phyloP scores from a whole-genome alignment of 768 basidiomycete species.

The Mrakia frigida region DNA sequence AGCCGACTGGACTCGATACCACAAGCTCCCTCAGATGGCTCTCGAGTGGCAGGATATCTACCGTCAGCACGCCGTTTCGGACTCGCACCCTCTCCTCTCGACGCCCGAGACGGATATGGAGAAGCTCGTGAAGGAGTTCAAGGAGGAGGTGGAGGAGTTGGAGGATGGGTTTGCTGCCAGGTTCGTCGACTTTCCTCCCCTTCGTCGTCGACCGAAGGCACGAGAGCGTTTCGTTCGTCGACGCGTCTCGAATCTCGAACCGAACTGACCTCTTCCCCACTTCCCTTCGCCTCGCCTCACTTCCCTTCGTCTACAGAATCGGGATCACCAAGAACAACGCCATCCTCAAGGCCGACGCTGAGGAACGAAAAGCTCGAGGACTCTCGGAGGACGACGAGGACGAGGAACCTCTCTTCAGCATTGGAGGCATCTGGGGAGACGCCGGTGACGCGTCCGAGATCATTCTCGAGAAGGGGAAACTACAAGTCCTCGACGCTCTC shows the following conservation, averaged over 20 bases:
- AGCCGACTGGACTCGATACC: slow-evolving; percentile 37
- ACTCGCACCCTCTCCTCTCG: slow-evolving; percentile 5
- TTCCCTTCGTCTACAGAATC: too few species aligned
- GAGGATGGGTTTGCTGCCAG: slow-evolving; percentile 37
- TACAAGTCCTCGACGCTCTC: slow-evolving; percentile 41
- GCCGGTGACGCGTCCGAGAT: slow-evolving; percentile 21
- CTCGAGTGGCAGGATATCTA: slow-evolving; percentile 11
- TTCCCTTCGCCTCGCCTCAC: not conserved
- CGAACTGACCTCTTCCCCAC: not conserved
- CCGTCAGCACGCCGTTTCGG: slow-evolving; percentile 30
- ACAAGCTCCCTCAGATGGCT: slow-evolving; percentile 28
- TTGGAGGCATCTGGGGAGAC: slow-evolving; percentile 36
- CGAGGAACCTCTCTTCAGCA: slow-evolving; percentile 33
- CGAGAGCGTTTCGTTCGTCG: too few species aligned
- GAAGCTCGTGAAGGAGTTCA: slow-evolving; percentile 28
- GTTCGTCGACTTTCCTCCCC: too few species aligned
- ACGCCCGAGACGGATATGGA: slow-evolving; percentile 20
- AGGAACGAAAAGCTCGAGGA: slow-evolving; percentile 34
- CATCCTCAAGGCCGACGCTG: slow-evolving; percentile 37
- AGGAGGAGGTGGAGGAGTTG: slow-evolving; percentile 38
- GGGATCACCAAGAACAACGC: slow-evolving; percentile 37
- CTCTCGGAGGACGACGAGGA: slow-evolving; percentile 21
- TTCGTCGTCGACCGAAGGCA: too few species aligned
- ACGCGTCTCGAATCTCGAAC: too few species aligned
- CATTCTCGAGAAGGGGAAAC: slow-evolving; percentile 41